phyloP scores from a whole-genome alignment of 805 yeast genomes.

The Ogataea philodendri region DNA sequence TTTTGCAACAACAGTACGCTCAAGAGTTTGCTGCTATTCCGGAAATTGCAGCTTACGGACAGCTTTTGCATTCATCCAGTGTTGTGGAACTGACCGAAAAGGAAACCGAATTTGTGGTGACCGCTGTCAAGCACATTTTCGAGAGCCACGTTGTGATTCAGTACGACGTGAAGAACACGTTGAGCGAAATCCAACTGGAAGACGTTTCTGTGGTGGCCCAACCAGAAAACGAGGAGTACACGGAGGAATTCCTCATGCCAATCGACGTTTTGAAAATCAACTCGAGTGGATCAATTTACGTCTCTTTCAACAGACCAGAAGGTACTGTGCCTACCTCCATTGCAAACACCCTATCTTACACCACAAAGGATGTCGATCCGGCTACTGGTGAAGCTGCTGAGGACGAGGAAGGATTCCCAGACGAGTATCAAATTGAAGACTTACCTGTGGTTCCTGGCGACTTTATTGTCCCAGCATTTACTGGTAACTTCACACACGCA shows the following conservation, averaged over 20 bases:
- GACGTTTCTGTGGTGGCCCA: slow-evolving; percentile 70
- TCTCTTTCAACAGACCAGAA: slow-evolving; percentile 64
- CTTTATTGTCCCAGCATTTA: slow-evolving; percentile 71
- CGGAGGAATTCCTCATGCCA: slow-evolving; percentile 73
- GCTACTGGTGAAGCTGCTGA: slow-evolving; percentile 63
- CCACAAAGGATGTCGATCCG: slow-evolving; percentile 76
- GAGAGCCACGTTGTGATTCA: slow-evolving; percentile 72
- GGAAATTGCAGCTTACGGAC: slow-evolving; percentile 72
- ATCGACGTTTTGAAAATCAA: slow-evolving; percentile 71
- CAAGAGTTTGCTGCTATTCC: slow-evolving; percentile 69
- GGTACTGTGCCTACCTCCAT: slow-evolving; percentile 44
- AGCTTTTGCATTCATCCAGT: slow-evolving; percentile 66
- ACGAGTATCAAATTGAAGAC: slow-evolving; percentile 88
- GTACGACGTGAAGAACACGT: slow-evolving; percentile 80
- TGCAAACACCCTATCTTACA: slow-evolving; percentile 67
- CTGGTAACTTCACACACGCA: slow-evolving; percentile 68
- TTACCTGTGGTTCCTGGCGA: slow-evolving; percentile 76
- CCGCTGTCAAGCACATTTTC: slow-evolving; percentile 80
- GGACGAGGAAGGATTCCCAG: slow-evolving; percentile 83
- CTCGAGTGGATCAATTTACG: slow-evolving; percentile 71
- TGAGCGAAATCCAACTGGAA: slow-evolving; percentile 71
- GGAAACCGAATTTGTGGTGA: slow-evolving; percentile 91
- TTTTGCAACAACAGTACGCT: slow-evolving; percentile 62
- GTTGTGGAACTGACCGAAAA: slow-evolving; percentile 75
- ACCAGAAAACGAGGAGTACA: slow-evolving; percentile 55